phyloP scores from a whole-genome alignment of 192 early-diverging fungal species.

The Podila minutissima region DNA sequence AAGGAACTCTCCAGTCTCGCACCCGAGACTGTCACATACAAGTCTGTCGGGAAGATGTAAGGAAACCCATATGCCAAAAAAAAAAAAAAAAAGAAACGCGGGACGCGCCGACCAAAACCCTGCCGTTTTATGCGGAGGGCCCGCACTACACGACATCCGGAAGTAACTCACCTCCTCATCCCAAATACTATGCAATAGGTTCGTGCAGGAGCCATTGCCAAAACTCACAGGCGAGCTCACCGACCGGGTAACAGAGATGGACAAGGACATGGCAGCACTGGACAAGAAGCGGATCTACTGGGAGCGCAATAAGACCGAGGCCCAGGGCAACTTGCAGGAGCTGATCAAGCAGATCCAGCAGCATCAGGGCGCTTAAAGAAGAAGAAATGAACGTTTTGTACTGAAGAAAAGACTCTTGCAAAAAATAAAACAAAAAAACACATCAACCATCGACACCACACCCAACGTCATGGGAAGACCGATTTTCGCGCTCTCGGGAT shows the following conservation, averaged over 20 bases:
- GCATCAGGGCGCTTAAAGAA: conserved; percentile 12
- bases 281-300: conserved; percentile 66
- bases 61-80: neutral
- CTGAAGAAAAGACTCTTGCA: too few species aligned
- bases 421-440: too few species aligned
- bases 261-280: conserved; percentile 59
- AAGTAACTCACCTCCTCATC: neutral
- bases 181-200: conserved; percentile 44
- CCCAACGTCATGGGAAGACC: too few species aligned
- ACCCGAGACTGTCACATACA: conserved; percentile 67
- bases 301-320: conserved; percentile 67
- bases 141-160: neutral
- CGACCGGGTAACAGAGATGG: conserved; percentile 49
- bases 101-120: too few species aligned
- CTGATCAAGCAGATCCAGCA: conserved; percentile 45
- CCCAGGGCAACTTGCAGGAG: conserved; percentile 52
- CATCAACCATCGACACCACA: too few species aligned
- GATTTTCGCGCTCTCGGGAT: too few species aligned
- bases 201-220: conserved; percentile 61
- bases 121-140: neutral
- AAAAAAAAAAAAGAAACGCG: too few species aligned
- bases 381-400: neutral
- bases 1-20: conserved; percentile 69
- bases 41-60: conserved; percentile 81
- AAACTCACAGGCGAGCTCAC: conserved; percentile 55